Evolutionary conservation across 441 rosid species (phyloP).

Genomic region (Euphorbia corollata): DNA sequence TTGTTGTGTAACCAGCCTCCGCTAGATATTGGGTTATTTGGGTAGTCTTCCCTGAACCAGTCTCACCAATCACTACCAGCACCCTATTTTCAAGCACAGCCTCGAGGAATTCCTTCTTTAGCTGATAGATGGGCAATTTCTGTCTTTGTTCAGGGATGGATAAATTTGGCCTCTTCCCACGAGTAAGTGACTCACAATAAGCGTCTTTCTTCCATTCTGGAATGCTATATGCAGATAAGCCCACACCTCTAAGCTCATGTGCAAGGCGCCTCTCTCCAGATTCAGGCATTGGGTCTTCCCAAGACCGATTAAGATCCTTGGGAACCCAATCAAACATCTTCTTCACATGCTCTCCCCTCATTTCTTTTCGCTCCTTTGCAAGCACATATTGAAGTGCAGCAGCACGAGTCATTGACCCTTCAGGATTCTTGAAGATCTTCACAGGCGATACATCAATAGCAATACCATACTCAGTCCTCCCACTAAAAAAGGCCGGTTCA

Average conservation of each 20-base stretch:
- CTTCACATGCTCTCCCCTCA: slow-evolving; percentile 59
- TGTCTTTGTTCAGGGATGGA: slow-evolving; percentile 72
- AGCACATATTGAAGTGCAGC: slow-evolving; percentile 83
- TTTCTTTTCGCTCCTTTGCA: slow-evolving; percentile 64
- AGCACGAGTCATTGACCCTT: slow-evolving; percentile 77
- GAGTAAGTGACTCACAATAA: slow-evolving; percentile 52
- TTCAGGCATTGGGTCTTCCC: slow-evolving; percentile 86
- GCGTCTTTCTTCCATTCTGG: slow-evolving; percentile 81
- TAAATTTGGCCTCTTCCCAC: slow-evolving; percentile 55
- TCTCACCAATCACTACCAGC: slow-evolving; percentile 77
- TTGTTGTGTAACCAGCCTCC: slow-evolving; percentile 64
- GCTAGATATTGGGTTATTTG: slow-evolving; percentile 78
- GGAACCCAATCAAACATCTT: slow-evolving; percentile 70
- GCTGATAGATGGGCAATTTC: slow-evolving; percentile 67
- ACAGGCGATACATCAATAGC: slow-evolving; percentile 73
- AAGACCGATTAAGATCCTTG: slow-evolving; percentile 78
- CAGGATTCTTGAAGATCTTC: slow-evolving; percentile 73
- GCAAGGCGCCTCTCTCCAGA: slow-evolving; percentile 75
- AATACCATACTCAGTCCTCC: slow-evolving; percentile 43
- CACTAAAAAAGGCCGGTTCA: slow-evolving; percentile 69
- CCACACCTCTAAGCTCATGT: slow-evolving; percentile 72
- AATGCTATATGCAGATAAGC: slow-evolving; percentile 62
- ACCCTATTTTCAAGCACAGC: slow-evolving; percentile 78
- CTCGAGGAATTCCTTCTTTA: slow-evolving; percentile 67
- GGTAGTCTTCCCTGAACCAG: slow-evolving; percentile 80